Conservation (phyloP, 495 filamentous ascomycete species). For the Viridothelium virens region DNA sequence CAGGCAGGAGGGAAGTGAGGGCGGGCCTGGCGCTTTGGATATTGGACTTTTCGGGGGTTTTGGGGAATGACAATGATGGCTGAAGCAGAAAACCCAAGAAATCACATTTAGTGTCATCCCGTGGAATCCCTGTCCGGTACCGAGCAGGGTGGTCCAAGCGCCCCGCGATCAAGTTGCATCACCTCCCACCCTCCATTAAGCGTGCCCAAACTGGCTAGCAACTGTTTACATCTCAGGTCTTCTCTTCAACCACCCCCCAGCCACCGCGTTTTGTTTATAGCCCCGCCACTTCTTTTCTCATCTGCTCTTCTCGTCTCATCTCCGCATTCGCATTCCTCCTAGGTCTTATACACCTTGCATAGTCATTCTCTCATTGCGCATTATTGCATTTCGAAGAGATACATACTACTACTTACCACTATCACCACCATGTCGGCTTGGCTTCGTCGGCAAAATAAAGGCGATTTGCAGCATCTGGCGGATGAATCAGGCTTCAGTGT, state of each 20-base stretch:
- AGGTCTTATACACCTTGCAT: no score
- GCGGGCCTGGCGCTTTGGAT: not conserved
- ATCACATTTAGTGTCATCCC: not conserved
- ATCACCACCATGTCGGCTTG: conserved; percentile 56
- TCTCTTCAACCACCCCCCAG: conserved; percentile 17
- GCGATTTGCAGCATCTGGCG: conserved; percentile 68
- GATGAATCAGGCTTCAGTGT: conserved; percentile 62
- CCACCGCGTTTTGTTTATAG: conserved; percentile 21
- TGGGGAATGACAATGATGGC: not conserved
- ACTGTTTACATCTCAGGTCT: conserved; percentile 12
- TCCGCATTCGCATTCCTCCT: not conserved
- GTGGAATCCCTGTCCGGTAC: not conserved
- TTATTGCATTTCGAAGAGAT: conserved; percentile 11
- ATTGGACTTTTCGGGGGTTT: not conserved
- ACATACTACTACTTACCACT: conserved; percentile 15
- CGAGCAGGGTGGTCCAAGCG: conserved; percentile 1
- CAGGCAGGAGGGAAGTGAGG: not conserved
- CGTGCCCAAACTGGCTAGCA: not conserved
- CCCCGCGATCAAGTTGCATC: not conserved
- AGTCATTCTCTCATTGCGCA: no score
- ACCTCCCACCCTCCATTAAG: not conserved
- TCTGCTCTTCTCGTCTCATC: not conserved
- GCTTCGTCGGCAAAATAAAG: conserved; percentile 78
- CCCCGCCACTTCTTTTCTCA: not conserved
- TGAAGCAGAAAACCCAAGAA: not conserved